Percentiles rank a stretch among this genome's conserved stretches.
Conservation (phyloP, 805 yeast species). For the Schizosaccharomyces cryophilus region DNA sequence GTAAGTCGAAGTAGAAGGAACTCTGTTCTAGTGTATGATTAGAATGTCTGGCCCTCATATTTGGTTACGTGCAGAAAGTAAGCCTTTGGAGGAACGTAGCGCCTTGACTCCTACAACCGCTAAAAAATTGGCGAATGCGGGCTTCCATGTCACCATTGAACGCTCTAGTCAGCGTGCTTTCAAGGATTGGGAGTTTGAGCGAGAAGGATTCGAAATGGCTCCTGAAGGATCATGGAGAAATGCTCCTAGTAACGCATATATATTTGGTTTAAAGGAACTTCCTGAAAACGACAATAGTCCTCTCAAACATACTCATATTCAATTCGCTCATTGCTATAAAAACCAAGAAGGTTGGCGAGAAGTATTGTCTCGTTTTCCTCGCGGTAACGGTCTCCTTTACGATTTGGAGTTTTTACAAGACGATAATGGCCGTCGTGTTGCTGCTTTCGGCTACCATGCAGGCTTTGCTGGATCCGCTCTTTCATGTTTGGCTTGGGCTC, state of each 20-base stretch:
- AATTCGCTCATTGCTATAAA: conserved; percentile 96
- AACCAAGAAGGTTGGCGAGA: conserved; percentile 94
- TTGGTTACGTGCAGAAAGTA: conserved; percentile 72
- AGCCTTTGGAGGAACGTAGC: conserved; percentile 92
- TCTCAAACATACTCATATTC: conserved; percentile 82
- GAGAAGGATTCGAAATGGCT: conserved; percentile 67
- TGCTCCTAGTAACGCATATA: conserved; percentile 77
- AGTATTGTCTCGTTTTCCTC: conserved; percentile 68
- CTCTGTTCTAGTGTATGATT: no score
- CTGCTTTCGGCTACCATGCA: conserved; percentile 98
- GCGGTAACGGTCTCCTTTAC: conserved; percentile 72
- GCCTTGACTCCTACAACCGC: conserved; percentile 86
- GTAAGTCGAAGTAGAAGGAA: no score
- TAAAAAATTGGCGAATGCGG: conserved; percentile 59
- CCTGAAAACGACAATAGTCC: conserved; percentile 83
- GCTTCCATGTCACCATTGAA: conserved; percentile 65
- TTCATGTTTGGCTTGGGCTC: conserved; percentile 84
- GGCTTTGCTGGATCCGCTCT: conserved; percentile 99
- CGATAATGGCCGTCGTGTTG: conserved; percentile 91
- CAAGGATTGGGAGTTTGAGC: conserved; percentile 44
- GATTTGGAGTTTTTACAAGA: conserved; percentile 88
- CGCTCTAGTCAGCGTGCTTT: conserved; percentile 72
- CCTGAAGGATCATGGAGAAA: conserved; percentile 81
- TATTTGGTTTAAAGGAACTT: conserved; percentile 82
- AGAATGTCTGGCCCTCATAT: conserved; percentile 1